Percentiles rank a stretch among this genome's conserved stretches.
Evolutionary conservation across 805 yeast genomes (phyloP).

Genomic region (Kodamaea lidongshanica): DNA sequence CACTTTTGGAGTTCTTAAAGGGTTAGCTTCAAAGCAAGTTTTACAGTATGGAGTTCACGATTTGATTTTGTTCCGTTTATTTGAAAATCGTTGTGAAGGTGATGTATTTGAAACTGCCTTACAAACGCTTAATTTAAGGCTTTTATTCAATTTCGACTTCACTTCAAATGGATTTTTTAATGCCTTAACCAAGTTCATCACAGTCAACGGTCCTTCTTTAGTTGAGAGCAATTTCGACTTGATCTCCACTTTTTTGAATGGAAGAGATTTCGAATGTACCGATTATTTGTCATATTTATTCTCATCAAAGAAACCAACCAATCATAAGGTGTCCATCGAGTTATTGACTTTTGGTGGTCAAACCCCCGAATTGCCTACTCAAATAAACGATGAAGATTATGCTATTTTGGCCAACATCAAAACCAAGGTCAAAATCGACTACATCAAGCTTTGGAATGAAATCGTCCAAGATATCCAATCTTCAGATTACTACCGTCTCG

Average conservation of each 20-base stretch:
- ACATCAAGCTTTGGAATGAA: slow-evolving; percentile 14
- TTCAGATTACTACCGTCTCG: slow-evolving; percentile 16
- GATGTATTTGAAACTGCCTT: slow-evolving; percentile 44
- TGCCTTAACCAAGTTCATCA: slow-evolving; percentile 30
- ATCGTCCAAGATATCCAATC: slow-evolving; percentile 15
- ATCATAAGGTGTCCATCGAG: too few relatives aligned
- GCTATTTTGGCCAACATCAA: slow-evolving; percentile 12
- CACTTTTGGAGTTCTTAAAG: slow-evolving; percentile 50
- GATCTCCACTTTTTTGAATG: slow-evolving; percentile 13
- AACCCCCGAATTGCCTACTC: slow-evolving; percentile 4
- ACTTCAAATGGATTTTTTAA: slow-evolving; percentile 15
- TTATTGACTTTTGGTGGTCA: slow-evolving; percentile 14
- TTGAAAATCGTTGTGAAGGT: slow-evolving; percentile 42
- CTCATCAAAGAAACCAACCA: too few relatives aligned
- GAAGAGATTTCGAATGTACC: not conserved
- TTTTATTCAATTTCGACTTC: slow-evolving; percentile 36
- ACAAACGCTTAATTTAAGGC: slow-evolving; percentile 47
- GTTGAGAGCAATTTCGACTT: slow-evolving; percentile 13
- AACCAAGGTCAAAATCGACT: slow-evolving; percentile 5
- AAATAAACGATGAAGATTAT: not conserved
- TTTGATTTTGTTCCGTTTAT: slow-evolving; percentile 19
- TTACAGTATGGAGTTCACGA: slow-evolving; percentile 24
- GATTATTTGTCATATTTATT: slow-evolving; percentile 3
- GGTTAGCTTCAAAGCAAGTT: slow-evolving; percentile 31
- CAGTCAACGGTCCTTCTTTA: slow-evolving; percentile 31